phyloP scores from a whole-genome alignment of 2,329 filamentous ascomycete species.

The Coniochaeta hoffmannii region DNA sequence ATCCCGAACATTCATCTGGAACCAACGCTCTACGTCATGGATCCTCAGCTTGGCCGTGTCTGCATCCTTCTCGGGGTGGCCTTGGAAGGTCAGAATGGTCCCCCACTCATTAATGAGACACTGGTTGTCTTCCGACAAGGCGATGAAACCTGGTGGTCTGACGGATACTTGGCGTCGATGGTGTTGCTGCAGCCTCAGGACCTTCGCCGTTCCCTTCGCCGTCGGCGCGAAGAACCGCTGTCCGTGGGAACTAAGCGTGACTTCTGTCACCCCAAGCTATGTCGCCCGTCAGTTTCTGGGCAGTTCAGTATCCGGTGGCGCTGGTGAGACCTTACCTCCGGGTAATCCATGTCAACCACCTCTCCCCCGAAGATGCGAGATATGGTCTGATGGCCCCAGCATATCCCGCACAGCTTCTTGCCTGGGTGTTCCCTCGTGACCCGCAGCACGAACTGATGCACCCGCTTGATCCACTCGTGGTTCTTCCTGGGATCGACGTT shows the following conservation, averaged over 20 bases:
- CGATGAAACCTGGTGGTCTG: slow-evolving; percentile 23
- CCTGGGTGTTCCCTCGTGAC: slow-evolving; percentile 19
- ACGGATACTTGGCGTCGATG: slow-evolving; percentile 30
- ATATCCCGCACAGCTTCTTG: slow-evolving; percentile 28
- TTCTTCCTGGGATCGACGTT: slow-evolving; percentile 32
- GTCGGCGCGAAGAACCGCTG: slow-evolving; percentile 26
- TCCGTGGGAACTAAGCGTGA: slow-evolving; percentile 28
- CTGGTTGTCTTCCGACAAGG: slow-evolving; percentile 28
- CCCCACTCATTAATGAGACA: slow-evolving; percentile 29
- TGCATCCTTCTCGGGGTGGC: slow-evolving; percentile 35
- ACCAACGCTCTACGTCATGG: slow-evolving; percentile 27
- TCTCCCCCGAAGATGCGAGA: slow-evolving; percentile 28
- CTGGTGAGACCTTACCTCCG: slow-evolving; percentile 23
- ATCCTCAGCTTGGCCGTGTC: slow-evolving; percentile 29
- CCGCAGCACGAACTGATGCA: slow-evolving; percentile 29
- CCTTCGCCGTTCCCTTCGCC: slow-evolving; percentile 6
- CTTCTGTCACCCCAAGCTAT: slow-evolving; percentile 26
- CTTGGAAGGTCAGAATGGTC: slow-evolving; percentile 34
- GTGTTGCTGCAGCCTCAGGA: slow-evolving; percentile 30
- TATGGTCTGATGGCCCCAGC: slow-evolving; percentile 38
- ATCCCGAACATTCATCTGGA: slow-evolving; percentile 23
- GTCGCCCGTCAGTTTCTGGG: not conserved
- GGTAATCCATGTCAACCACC: slow-evolving; percentile 26
- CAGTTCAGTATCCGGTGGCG: too few relatives aligned
- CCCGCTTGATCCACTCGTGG: slow-evolving; percentile 31